Evolutionary conservation across 805 yeast species (phyloP), one percentile per base, ranked within the genome.

Genomic region (Candida sakaeoensis): DNA sequence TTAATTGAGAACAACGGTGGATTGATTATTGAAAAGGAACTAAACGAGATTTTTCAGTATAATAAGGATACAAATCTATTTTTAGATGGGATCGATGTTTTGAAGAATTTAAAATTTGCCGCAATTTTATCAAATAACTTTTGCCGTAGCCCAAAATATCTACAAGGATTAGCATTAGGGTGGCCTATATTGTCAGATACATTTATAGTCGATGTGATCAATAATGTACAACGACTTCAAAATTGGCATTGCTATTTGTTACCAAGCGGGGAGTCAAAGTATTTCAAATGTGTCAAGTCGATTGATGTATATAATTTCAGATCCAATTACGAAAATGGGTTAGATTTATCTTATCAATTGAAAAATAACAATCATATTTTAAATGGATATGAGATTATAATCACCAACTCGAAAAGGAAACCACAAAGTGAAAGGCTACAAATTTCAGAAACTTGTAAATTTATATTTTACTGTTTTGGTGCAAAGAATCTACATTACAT

Each of bases 111-210:
- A 44, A 65, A 51, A 23, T 85, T 88, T 60, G 87, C 74, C 1
- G 90, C 90, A 1, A 64, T 85, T 24, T 60, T 89, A 1, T 72
- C 91, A 0, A 72, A 71, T 27, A 69, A 68, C 22, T 72, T 74
- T 41, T 68, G 76, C 14, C 64, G 96, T 26, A 85, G 89, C 35
- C 70, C 80, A 7, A 89, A 88, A 52, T 89, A 83, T 54, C 55
- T 89, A 8, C 93, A 86, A 52, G 79, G 83, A 2, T 57, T 88
- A 13, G 85, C 91, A 0, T 54, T 88, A 32, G 90, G 91, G 2
- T 88, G 95, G 95, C 97, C 97, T 2, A 73, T 85, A 14, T 52
- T 89, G 22, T 79, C 86, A 2, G 72, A 74, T 41, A 53, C 60
- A 7, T 88, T 74, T 47, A 63, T 87, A 3, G 54, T 57, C 5